A percentile compares a stretch with the other conserved stretches of the same genome.
Conservation (phyloP, 306 rosid genomes). For the Macrotyloma uniflorum region DNA sequence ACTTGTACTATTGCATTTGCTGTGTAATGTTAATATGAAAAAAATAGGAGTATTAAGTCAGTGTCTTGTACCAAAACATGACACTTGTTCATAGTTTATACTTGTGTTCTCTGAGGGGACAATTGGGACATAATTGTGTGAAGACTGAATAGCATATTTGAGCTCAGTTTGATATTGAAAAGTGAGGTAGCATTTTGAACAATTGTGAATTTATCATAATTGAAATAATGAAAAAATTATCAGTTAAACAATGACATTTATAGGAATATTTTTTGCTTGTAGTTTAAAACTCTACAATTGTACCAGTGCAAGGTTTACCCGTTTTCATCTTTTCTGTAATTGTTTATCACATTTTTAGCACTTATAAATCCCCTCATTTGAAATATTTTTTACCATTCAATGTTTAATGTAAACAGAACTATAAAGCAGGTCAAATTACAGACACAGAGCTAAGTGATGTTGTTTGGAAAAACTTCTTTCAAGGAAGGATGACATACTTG, state of each 20-base stretch:
- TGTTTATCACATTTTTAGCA: background rate
- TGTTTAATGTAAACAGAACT: conserved; percentile 59
- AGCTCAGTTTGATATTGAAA: conserved; percentile 18
- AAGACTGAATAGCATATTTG: conserved; percentile 25
- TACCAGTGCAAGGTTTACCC: background rate
- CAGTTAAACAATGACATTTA: conserved; percentile 1
- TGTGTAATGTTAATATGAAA: too few species aligned
- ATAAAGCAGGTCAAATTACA: conserved; percentile 63
- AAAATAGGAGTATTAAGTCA: background rate
- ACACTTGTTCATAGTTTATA: conserved; percentile 1
- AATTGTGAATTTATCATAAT: background rate
- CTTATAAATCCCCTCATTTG: conserved; percentile 20
- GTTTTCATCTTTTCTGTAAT: background rate
- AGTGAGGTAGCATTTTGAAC: conserved; percentile 14
- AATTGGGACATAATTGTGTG: background rate
- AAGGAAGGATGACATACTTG: conserved; percentile 76
- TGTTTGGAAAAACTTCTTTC: conserved; percentile 58
- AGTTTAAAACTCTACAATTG: conserved; percentile 13
- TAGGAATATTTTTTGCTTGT: conserved; percentile 9
- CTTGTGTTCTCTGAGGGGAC: too few species aligned
- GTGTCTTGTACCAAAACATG: background rate
- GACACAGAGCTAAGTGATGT: conserved; percentile 53
- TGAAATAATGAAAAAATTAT: conserved; percentile 7
- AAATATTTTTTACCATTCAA: conserved; percentile 27
- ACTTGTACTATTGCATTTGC: background rate